Base-by-base conservation (phyloP, 2,329 filamentous ascomycete species). In the Sphaerulina musiva region DNA sequence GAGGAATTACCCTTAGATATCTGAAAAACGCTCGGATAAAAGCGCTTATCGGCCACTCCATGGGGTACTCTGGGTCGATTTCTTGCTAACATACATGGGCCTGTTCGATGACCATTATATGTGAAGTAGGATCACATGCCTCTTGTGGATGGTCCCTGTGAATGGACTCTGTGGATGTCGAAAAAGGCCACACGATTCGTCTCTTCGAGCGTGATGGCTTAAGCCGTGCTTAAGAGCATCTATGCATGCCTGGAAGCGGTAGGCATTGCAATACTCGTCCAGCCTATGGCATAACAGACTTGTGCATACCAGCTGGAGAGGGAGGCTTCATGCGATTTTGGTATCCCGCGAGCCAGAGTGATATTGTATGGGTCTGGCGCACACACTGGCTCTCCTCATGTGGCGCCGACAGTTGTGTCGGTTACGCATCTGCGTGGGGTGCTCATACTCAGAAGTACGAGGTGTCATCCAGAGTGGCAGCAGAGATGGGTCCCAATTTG, bases 341-440 rank as follows among this genome's bases (percentile, higher is more conserved):
- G 3, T n/a, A 36, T 36, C 34, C 9, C 12, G 34, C 34, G 34
- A n/a, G 34, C 7, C 26, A 26, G 26, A 26, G 26, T 26, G 26
- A 4, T 26, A 26, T 4, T 36, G 4, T 36, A 10, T 36, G 34
- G 34, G 12, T 36, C 34, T 36, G 34, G 9, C 3, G 7, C 5
- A 36, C 34, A 36, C 34, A 4, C 4, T 36, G 34, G 10, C 34
- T 36, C 12, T n/a, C 5, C 12, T 36, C 34, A 36, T 36, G 34
- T 36, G 34, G 20, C 52, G 40, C 49, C 56, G 29, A 51, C 45
- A 46, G 50, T 58, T 31, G 38, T 55, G 23, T 53, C 56, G 26
- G 40, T 49, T 2, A 41, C 53, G 46, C 48, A 53, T 49, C 26
- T 40, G 17, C 47, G 47, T 41, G 47, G 47, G 41, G 47, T 20